Evolutionary conservation across 768 basidiomycete genomes (phyloP), one percentile per base, ranked within the genome.

Genomic region (Hemileccinum rubropunctum): DNA sequence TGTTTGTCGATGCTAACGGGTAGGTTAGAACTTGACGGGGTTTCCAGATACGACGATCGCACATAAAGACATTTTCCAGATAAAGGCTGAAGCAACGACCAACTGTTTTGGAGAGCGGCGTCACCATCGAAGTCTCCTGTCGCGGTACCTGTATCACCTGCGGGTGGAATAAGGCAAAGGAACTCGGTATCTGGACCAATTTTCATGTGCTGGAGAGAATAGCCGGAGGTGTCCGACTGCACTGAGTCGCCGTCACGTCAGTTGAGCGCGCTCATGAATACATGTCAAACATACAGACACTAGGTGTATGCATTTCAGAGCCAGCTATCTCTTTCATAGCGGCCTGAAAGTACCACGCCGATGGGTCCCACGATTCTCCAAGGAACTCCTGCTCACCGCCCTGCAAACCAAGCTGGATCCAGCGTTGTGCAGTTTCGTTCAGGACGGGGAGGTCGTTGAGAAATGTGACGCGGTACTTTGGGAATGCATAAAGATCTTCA

Each of bases 51-150:
- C 63, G 60, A 59, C 52, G 59, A 56, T 76, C 87, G 65, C 74
- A 92, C 91, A 71, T 92, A 93, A 69, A 94, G 80, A 70, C 91
- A 94, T 50, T 77, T 81, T 58, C 85, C 91, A 49, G 82, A 73
- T 49, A 94, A 76, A 27, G 90, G 86, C 58, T 88, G 83, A 21
- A 94, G 78, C 43, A 93, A 76, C 28, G 85, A 84, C 88, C 91
- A 93, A 61, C 87, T 84, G 61, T 84, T 82, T 50, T 82, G 80
- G 42, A 89, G 85, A 11, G 83, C 81, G 45, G 79, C 65, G 58
- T 86, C 83, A 52, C 77, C 72, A 53, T 82, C 75, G 32, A 79
- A 60, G 38, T 83, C 79, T 42, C 86, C 82, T 15, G 77, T 61
- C 26, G 71, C 52, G 17, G 77, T 57, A 48, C 75, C 67, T 44